Percentiles rank a stretch among this genome's conserved stretches.
Conservation (phyloP, 805 yeast genomes). For the Hanseniaspora jakobsenii region DNA sequence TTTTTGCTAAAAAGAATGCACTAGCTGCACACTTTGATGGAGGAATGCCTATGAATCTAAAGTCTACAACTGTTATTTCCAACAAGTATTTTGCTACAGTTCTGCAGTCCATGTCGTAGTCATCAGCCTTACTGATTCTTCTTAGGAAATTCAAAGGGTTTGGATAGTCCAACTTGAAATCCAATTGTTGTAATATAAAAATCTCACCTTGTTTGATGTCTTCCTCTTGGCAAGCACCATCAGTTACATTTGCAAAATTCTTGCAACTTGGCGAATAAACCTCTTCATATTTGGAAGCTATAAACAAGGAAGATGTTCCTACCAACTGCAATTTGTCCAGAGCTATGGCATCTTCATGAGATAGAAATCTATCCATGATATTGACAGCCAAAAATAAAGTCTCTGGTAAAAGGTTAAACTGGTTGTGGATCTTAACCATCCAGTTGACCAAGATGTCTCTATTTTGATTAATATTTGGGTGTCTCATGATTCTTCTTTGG, state of each 20-base stretch:
- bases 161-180: slow-evolving; percentile 73
- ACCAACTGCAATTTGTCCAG: slow-evolving; percentile 71
- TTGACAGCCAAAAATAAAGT: slow-evolving; percentile 75
- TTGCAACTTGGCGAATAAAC: slow-evolving; percentile 79
- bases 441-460: slow-evolving; percentile 85
- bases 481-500: slow-evolving; percentile 31
- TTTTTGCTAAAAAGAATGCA: slow-evolving; percentile 75
- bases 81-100: slow-evolving; percentile 79
- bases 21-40: slow-evolving; percentile 84
- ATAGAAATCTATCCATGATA: slow-evolving; percentile 76
- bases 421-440: slow-evolving; percentile 79
- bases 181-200: slow-evolving; percentile 58
- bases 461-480: slow-evolving; percentile 33
- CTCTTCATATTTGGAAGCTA: slow-evolving; percentile 89
- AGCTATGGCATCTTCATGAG: slow-evolving; percentile 55
- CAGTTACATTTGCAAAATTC: slow-evolving; percentile 77
- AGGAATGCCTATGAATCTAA: slow-evolving; percentile 59
- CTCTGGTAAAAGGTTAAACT: slow-evolving; percentile 77
- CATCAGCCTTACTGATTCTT: slow-evolving; percentile 86
- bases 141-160: slow-evolving; percentile 88
- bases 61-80: slow-evolving; percentile 70
- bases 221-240: slow-evolving; percentile 69
- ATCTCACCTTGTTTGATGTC: slow-evolving; percentile 80
- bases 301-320: slow-evolving; percentile 76
- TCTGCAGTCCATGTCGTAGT: slow-evolving; percentile 79